Percentiles rank a stretch among this genome's conserved stretches.
These are phyloP conservation scores for Erysimum cheiranthoides DNA, from an alignment of 345 rosid species.

Conservation along the genomic window DNA sequence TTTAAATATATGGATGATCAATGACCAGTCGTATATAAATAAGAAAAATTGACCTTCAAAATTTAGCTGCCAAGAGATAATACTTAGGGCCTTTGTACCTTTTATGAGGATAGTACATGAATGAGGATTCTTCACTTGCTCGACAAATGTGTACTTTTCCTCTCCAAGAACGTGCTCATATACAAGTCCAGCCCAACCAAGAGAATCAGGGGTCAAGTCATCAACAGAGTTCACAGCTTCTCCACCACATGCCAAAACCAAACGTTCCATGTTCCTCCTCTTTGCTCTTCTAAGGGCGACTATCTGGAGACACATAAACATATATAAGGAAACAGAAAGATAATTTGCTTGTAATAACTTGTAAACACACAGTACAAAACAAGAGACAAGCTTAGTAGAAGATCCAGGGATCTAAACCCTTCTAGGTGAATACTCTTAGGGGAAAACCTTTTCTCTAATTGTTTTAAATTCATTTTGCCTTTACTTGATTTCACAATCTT, in stretches of 20 bases:
- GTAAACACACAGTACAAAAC: constrained; percentile 8
- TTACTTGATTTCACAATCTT: constrained; percentile 15
- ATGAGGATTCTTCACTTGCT: constrained; percentile 88
- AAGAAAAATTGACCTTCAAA: background rate
- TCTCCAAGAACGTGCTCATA: constrained; percentile 96
- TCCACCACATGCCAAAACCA: constrained; percentile 97
- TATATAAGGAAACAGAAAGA: background rate
- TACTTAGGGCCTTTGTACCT: constrained; percentile 55
- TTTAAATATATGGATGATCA: constrained; percentile 3
- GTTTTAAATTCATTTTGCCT: background rate
- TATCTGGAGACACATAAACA: constrained; percentile 56
- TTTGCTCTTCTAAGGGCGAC: constrained; percentile 98
- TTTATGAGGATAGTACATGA: constrained; percentile 94
- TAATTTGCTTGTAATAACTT: constrained; percentile 13
- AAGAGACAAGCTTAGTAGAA: constrained; percentile 7
- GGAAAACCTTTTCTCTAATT: constrained; percentile 1
- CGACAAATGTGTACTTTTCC: constrained; percentile 95
- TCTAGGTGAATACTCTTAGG: background rate
- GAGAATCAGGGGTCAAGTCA: constrained; percentile 81
- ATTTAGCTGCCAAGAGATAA: background rate
- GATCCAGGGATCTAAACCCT: constrained; percentile 13
- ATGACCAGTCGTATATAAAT: background rate
- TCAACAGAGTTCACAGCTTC: constrained; percentile 95
- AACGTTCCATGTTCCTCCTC: constrained; percentile 98
- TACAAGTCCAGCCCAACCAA: constrained; percentile 99